phyloP scores from a whole-genome alignment of 805 yeast species.

The Candida maesae region DNA sequence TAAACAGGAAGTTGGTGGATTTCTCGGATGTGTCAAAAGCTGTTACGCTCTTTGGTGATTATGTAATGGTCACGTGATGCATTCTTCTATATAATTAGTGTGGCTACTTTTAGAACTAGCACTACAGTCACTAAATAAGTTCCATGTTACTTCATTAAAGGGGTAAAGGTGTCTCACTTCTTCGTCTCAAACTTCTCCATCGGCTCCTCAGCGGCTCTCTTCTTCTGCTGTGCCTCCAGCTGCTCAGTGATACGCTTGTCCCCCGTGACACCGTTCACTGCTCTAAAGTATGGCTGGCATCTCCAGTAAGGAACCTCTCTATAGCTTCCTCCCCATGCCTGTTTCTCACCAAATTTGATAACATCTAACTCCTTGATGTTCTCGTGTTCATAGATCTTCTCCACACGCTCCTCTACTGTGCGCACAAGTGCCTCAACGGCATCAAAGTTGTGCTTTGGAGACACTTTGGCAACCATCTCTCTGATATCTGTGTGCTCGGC shows the following conservation, averaged over 20 bases:
- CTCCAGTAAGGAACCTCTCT: constrained; percentile 90
- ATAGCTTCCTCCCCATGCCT: constrained; percentile 79
- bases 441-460: constrained; percentile 41
- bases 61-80: too few relatives aligned
- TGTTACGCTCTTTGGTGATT: too few relatives aligned
- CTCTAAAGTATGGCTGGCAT: constrained; percentile 91
- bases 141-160: too few relatives aligned
- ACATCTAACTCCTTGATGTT: constrained; percentile 55
- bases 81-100: too few relatives aligned
- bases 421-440: constrained; percentile 53
- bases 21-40: neutral
- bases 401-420: constrained; percentile 66
- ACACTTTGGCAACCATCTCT: constrained; percentile 56
- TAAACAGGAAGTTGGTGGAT: neutral
- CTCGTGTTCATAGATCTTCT: constrained; percentile 45
- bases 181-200: constrained; percentile 19
- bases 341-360: constrained; percentile 49
- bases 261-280: constrained; percentile 72
- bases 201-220: constrained; percentile 25
- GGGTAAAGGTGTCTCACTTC: constrained; percentile 3
- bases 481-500: constrained; percentile 75
- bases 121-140: neutral
- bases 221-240: constrained; percentile 21
- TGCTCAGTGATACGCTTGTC: constrained; percentile 36
- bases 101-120: too few relatives aligned